phyloP scores from a whole-genome alignment of 352 stramenopile species.

The Phytophthora parvispora region DNA sequence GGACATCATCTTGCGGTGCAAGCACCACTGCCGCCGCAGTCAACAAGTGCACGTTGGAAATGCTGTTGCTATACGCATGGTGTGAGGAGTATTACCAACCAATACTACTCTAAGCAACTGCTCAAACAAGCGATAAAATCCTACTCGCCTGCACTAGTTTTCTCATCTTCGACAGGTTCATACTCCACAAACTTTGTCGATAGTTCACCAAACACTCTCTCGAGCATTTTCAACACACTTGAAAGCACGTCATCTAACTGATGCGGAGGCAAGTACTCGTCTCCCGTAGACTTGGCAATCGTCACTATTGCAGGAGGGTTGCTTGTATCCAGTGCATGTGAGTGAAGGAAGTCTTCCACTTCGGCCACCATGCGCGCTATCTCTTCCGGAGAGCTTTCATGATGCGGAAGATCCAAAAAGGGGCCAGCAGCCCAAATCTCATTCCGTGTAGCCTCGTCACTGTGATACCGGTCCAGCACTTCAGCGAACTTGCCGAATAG shows the following conservation, averaged over 20 bases:
- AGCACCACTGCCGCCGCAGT: slow-evolving; percentile 7
- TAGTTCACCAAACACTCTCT: slow-evolving; percentile 39
- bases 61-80: slow-evolving; percentile 64
- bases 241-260: slow-evolving; percentile 63
- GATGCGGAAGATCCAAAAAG: slow-evolving; percentile 77
- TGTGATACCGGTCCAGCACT: slow-evolving; percentile 27
- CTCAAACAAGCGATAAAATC: too few species aligned
- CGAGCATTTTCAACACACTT: slow-evolving; percentile 61
- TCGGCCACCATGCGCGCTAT: slow-evolving; percentile 53
- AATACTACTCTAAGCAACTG: slow-evolving; percentile 41
- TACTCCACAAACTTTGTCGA: slow-evolving; percentile 64
- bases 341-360: slow-evolving; percentile 46
- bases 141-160: neutral
- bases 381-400: slow-evolving; percentile 65
- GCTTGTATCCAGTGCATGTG: slow-evolving; percentile 12
- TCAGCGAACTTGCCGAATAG: slow-evolving; percentile 34
- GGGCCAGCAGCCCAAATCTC: slow-evolving; percentile 59
- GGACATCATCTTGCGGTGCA: slow-evolving; percentile 57
- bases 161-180: slow-evolving; percentile 33
- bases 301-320: slow-evolving; percentile 78
- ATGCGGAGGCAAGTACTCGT: slow-evolving; percentile 77
- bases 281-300: slow-evolving; percentile 82
- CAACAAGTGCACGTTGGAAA: slow-evolving; percentile 51
- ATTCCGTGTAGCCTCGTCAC: slow-evolving; percentile 26
- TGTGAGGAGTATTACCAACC: slow-evolving; percentile 65